These are phyloP conservation scores for Inga laurina DNA, from an alignment of 306 rosid genomes.

Conservation along the genomic window DNA sequence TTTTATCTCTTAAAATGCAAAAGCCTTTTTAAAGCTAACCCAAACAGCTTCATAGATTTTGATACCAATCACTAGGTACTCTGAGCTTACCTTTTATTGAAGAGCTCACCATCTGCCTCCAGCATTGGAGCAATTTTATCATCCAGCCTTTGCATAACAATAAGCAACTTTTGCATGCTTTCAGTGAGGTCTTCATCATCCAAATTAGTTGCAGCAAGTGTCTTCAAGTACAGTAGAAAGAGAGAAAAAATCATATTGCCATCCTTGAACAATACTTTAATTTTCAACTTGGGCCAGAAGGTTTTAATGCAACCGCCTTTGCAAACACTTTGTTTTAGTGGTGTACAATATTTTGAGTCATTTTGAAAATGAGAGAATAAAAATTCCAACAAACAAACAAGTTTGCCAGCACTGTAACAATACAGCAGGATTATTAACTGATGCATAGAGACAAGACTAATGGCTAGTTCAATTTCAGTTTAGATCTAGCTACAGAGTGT, in stretches of 20 bases:
- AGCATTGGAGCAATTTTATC: conserved; percentile 87
- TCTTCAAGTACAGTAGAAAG: conserved; percentile 52
- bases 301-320: background rate
- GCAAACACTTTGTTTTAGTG: background rate
- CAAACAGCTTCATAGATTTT: background rate
- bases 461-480: background rate
- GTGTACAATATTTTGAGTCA: background rate
- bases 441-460: conserved; percentile 14
- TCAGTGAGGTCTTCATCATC: conserved; percentile 85
- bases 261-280: background rate
- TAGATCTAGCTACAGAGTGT: conserved; percentile 23
- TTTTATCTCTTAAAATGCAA: no score
- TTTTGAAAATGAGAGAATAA: conserved; percentile 12
- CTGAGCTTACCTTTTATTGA: conserved; percentile 70
- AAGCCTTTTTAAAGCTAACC: no score
- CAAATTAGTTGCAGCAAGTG: conserved; percentile 93
- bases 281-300: background rate
- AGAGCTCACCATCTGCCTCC: conserved; percentile 88
- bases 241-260: conserved; percentile 13
- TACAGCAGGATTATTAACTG: background rate
- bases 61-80: conserved; percentile 2
- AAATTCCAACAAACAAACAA: conserved; percentile 4
- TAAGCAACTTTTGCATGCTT: conserved; percentile 91
- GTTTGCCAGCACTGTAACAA: conserved; percentile 3
- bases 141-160: conserved; percentile 97